phyloP scores from a whole-genome alignment of 2,329 filamentous ascomycete species.

The Claviceps purpurea region DNA sequence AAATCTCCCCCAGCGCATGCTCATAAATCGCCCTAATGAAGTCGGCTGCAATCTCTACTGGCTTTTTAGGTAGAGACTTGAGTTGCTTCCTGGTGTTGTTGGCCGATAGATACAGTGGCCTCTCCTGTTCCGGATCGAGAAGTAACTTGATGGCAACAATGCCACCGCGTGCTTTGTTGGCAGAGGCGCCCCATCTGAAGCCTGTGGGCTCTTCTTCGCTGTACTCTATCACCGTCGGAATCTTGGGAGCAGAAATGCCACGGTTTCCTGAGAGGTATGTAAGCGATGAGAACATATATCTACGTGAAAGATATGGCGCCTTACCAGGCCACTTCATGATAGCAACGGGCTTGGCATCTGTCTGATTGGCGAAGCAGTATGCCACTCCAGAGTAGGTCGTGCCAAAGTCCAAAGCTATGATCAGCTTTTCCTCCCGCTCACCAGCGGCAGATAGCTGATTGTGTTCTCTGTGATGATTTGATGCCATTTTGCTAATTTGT shows the following conservation, averaged over 20 bases:
- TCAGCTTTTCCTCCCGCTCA: conserved; percentile 20
- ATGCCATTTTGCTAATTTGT: neutral
- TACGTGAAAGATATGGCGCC: conserved; percentile 8
- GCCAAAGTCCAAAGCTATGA: conserved; percentile 42
- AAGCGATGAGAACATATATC: conserved; percentile 27
- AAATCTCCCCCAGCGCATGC: conserved; percentile 26
- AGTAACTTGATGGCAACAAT: conserved; percentile 11
- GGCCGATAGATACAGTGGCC: conserved; percentile 6
- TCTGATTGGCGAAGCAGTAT: conserved; percentile 14
- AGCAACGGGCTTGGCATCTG: conserved; percentile 20
- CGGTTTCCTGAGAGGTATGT: conserved; percentile 26
- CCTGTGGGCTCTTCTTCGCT: conserved; percentile 22
- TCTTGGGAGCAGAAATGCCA: conserved; percentile 23
- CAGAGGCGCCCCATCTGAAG: conserved; percentile 20
- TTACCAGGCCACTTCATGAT: conserved; percentile 11
- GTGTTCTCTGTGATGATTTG: neutral
- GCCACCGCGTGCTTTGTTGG: conserved; percentile 1
- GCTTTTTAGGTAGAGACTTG: conserved; percentile 7
- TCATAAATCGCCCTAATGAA: conserved; percentile 9
- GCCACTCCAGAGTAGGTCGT: conserved; percentile 43
- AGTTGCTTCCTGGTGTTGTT: conserved; percentile 1
- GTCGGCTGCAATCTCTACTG: conserved; percentile 9
- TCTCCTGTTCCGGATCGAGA: conserved; percentile 7
- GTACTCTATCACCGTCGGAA: conserved; percentile 11
- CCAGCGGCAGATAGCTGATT: neutral